Percentiles rank a stretch among this genome's conserved stretches.
These are phyloP conservation scores for Citrus inodora DNA, from an alignment of 345 rosid species.

Conservation along the genomic window DNA sequence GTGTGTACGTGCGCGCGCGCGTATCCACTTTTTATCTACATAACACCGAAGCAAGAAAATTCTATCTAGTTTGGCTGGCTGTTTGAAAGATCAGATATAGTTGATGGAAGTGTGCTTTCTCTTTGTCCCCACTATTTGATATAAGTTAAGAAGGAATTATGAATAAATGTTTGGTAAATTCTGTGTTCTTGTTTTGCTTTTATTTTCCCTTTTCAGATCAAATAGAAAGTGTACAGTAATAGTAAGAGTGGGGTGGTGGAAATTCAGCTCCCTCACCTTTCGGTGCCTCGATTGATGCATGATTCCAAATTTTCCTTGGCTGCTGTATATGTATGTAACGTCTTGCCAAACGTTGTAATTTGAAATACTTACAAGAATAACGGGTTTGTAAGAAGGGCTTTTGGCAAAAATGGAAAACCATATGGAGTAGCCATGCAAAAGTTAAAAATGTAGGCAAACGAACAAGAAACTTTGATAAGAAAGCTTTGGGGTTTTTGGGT, in stretches of 20 bases:
- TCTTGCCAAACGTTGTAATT: too few species aligned
- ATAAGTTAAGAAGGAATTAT: not conserved
- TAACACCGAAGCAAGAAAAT: not conserved
- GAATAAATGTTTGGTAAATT: slow-evolving; percentile 1
- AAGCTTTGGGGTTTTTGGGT: not conserved
- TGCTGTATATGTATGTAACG: too few species aligned
- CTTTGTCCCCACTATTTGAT: not conserved
- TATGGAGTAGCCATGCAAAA: not conserved
- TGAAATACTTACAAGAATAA: too few species aligned
- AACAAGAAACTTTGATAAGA: not conserved
- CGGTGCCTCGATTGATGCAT: slow-evolving; percentile 8
- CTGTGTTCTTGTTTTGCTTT: not conserved
- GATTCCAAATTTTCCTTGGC: not conserved
- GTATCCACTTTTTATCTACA: not conserved
- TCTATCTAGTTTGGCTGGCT: too few species aligned
- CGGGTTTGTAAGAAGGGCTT: too few species aligned
- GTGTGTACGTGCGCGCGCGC: not conserved
- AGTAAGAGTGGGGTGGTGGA: not conserved
- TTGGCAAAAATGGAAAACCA: not conserved
- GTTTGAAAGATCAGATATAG: not conserved
- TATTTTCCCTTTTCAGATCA: not conserved
- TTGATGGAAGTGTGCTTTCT: not conserved
- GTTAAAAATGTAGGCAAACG: not conserved
- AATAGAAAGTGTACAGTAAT: slow-evolving; percentile 2
- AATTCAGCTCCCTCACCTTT: slow-evolving; percentile 3